These are phyloP conservation scores for Aspergillus clavatus DNA, from an alignment of 2,329 filamentous ascomycete species.

Conservation along the genomic window DNA sequence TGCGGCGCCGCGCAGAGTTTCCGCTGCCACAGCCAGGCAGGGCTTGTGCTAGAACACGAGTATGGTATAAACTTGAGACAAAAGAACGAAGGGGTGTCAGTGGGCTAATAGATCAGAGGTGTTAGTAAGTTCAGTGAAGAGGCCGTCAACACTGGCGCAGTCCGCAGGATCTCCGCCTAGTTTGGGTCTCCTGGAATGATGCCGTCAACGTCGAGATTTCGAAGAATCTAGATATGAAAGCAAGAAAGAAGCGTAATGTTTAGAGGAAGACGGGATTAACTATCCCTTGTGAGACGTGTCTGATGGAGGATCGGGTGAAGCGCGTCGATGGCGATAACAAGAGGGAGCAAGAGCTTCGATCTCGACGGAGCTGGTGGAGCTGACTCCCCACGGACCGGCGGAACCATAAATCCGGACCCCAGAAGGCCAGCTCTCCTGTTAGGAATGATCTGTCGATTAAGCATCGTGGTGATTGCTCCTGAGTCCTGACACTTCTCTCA, in stretches of 20 bases:
- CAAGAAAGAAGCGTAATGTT: neutral
- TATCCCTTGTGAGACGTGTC: slow-evolving; percentile 15
- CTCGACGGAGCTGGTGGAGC: slow-evolving; percentile 14
- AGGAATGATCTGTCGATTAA: slow-evolving; percentile 2
- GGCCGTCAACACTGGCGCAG: slow-evolving; percentile 11
- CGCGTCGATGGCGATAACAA: slow-evolving; percentile 15
- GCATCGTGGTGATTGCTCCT: neutral
- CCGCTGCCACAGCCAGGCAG: slow-evolving; percentile 21
- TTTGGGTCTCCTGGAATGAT: slow-evolving; percentile 16
- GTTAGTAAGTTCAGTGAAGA: slow-evolving; percentile 11
- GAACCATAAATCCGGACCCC: slow-evolving; percentile 18
- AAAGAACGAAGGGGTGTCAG: slow-evolving; percentile 12
- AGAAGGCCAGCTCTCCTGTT: slow-evolving; percentile 17
- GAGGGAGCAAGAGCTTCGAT: slow-evolving; percentile 14
- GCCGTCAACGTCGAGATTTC: slow-evolving; percentile 6
- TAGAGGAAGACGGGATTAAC: neutral
- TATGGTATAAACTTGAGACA: slow-evolving; percentile 15
- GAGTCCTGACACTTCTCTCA: slow-evolving; percentile 1
- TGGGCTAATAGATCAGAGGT: slow-evolving; percentile 9
- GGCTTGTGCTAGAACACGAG: slow-evolving; percentile 17
- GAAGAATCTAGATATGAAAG: neutral
- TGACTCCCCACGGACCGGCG: slow-evolving; percentile 16
- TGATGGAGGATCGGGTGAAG: slow-evolving; percentile 11
- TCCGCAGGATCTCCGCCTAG: slow-evolving; percentile 9
- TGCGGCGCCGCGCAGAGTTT: slow-evolving; percentile 15